These are phyloP conservation scores for Glaciozyma martinii DNA, from an alignment of 768 basidiomycete genomes.

Conservation along the genomic window DNA sequence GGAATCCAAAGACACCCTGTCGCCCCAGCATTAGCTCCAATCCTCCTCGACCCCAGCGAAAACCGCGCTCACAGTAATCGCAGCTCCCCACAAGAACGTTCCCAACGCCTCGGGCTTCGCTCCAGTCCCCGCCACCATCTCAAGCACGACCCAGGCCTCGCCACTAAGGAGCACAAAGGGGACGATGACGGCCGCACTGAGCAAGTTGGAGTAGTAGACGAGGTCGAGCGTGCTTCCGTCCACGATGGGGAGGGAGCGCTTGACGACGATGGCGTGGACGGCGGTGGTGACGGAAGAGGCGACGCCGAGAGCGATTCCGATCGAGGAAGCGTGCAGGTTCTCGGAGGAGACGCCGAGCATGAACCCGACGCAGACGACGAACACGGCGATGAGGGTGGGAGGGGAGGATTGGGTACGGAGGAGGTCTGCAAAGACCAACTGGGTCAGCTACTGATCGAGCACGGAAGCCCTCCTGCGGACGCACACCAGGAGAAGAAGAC, in stretches of 20 bases:
- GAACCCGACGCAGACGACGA: conserved; percentile 81
- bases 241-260: conserved; percentile 68
- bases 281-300: conserved; percentile 78
- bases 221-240: conserved; percentile 74
- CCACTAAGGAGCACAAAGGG: conserved; percentile 68
- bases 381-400: conserved; percentile 64
- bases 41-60: background rate
- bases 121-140: conserved; percentile 50
- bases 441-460: too few species aligned
- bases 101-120: conserved; percentile 18
- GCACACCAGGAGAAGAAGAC: conserved; percentile 63
- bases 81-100: conserved; percentile 36
- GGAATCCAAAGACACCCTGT: conserved; percentile 77
- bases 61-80: conserved; percentile 33
- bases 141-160: conserved; percentile 57
- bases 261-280: conserved; percentile 87
- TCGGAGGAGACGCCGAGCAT: conserved; percentile 47
- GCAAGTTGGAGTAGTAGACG: conserved; percentile 83
- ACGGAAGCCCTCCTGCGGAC: conserved; percentile 32
- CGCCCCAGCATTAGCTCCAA: background rate
- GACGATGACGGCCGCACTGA: conserved; percentile 61
- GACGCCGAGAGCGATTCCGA: conserved; percentile 76
- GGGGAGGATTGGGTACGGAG: conserved; percentile 68
- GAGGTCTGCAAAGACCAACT: conserved; percentile 37
- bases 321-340: conserved; percentile 44